Evolutionary conservation across 345 rosid genomes (phyloP), one percentile per base, ranked within the genome.

Genomic region (Gossypium stocksii): DNA sequence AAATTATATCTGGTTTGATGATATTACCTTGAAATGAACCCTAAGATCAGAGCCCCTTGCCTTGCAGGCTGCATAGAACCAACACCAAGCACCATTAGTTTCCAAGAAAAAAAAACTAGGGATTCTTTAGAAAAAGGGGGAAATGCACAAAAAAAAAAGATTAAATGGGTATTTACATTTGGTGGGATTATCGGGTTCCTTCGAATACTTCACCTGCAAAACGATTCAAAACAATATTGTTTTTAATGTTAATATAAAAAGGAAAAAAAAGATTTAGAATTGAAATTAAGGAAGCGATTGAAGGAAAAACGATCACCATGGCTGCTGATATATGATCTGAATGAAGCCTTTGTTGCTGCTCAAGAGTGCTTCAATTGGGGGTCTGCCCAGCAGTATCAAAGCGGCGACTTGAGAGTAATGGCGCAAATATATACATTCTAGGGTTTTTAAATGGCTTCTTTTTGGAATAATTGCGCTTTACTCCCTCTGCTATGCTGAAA

Each of bases 21-120:
- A 57, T 3, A 38, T 66, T 79, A 93, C 98, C 94, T 94, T 94
- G 81, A 94, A 94, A 81, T 92, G 98, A 85, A 89, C 95, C 76
- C 98, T 87, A 45, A 92, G 97, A 81, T 92, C 94, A 48, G 93
- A 86, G 46, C 98, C 98, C 78, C 98, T 88, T 3, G 98, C 95
- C 90, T 94, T 94, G 89, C 98, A 94, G 43, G 98, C 98, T 94
- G 85, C 79, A 84, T 1, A n/a, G 13, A 4, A 79, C 20, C 13
- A 41, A 64, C 16, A 22, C 19, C 25, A 54, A 54, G 59, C 51
- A 53, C 19, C 8, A 34, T 51, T 19, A 71, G 29, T 7, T 46
- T 45, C 27, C 10, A 46, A 66, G 16, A 11, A 48, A 52, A 76
- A 73, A 49, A 17, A 34, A 34, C 41, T 65, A 54, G 20, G 8